These are phyloP conservation scores for Hermanozyma aechmeae DNA, from an alignment of 805 yeast species.

Conservation along the genomic window DNA sequence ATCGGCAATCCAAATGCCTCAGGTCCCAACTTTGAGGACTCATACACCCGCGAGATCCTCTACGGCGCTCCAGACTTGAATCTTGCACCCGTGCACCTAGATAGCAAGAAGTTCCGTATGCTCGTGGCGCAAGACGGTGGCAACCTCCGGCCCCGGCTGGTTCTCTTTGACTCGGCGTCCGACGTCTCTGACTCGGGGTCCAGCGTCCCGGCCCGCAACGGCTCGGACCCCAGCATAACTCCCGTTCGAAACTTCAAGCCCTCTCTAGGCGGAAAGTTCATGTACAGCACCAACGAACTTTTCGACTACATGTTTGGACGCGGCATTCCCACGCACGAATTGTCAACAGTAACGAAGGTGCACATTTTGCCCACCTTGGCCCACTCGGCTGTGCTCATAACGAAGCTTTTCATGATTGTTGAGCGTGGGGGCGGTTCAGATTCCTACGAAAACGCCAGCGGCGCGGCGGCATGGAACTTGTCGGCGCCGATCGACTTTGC, in stretches of 20 bases:
- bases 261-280: conserved; percentile 19
- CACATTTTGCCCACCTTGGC: conserved; percentile 36
- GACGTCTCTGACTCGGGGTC: conserved; percentile 9
- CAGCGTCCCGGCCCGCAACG: not conserved
- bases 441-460: conserved; percentile 1
- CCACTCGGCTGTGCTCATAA: conserved; percentile 30
- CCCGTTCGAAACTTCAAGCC: not conserved
- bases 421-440: conserved; percentile 12
- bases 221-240: not conserved
- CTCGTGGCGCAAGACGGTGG: conserved; percentile 46
- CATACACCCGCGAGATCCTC: conserved; percentile 35
- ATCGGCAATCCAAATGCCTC: too few relatives aligned
- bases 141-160: conserved; percentile 35
- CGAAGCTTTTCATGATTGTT: conserved; percentile 35
- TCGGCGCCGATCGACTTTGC: too few relatives aligned
- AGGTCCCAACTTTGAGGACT: conserved; percentile 32
- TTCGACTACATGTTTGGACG: conserved; percentile 49
- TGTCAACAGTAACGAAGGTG: conserved; percentile 34
- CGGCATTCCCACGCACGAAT: conserved; percentile 42
- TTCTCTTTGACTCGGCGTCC: conserved; percentile 35
- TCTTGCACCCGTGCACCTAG: conserved; percentile 14
- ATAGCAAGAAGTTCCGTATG: conserved; percentile 28
- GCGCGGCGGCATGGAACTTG: not conserved
- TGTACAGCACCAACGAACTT: conserved; percentile 36
- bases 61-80: conserved; percentile 28